phyloP scores from a whole-genome alignment of 2,329 filamentous ascomycete species.

The Arthrocladium fulminans region DNA sequence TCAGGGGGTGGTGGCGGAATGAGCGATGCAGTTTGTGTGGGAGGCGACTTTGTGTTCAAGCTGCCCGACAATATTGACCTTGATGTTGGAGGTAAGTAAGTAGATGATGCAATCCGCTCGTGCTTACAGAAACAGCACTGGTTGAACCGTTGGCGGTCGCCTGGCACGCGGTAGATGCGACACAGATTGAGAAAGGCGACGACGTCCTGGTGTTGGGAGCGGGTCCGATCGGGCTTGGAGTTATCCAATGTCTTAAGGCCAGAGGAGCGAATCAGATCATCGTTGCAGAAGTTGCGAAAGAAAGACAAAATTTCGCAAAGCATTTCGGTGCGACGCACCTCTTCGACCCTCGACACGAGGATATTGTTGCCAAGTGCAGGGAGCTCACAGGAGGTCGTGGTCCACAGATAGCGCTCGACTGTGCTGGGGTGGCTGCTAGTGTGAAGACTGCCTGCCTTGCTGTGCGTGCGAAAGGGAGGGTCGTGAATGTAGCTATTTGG shows the following conservation, averaged over 20 bases:
- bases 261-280: slow-evolving; percentile 48
- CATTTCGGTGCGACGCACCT: slow-evolving; percentile 49
- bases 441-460: slow-evolving; percentile 39
- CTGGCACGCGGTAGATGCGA: slow-evolving; percentile 53
- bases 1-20: slow-evolving; percentile 47
- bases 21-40: slow-evolving; percentile 46
- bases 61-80: slow-evolving; percentile 46
- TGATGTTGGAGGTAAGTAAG: slow-evolving; percentile 36
- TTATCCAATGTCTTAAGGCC: slow-evolving; percentile 51
- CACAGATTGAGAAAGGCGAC: slow-evolving; percentile 38
- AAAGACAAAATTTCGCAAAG: slow-evolving; percentile 43
- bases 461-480: slow-evolving; percentile 45
- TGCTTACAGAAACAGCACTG: slow-evolving; percentile 38
- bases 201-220: slow-evolving; percentile 50
- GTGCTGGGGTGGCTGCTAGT: slow-evolving; percentile 50
- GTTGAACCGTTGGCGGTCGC: slow-evolving; percentile 56
- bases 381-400: slow-evolving; percentile 42
- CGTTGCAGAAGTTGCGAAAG: slow-evolving; percentile 46
- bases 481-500: slow-evolving; percentile 60
- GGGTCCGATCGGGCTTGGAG: slow-evolving; percentile 54
- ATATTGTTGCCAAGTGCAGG: slow-evolving; percentile 39
- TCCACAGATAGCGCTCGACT: slow-evolving; percentile 53
- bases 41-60: slow-evolving; percentile 40
- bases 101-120: slow-evolving; percentile 16
- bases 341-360: slow-evolving; percentile 41